These are phyloP conservation scores for Melaleuca alternifolia DNA, from an alignment of 345 rosid genomes.

Conservation along the genomic window DNA sequence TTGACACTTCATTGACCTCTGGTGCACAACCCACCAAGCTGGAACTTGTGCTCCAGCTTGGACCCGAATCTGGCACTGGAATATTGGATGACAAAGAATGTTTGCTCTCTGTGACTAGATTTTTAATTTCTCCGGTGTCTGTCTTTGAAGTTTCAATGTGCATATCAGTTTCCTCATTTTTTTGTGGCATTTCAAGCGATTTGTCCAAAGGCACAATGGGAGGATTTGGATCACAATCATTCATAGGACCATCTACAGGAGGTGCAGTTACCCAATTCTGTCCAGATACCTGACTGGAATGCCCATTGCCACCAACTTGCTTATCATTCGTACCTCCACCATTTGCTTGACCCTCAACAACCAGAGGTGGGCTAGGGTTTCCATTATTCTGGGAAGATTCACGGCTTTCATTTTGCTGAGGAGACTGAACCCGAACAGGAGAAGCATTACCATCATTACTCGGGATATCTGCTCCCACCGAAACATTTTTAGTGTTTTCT, in stretches of 20 bases:
- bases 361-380: constrained; percentile 7
- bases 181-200: constrained; percentile 29
- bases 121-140: constrained; percentile 30
- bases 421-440: constrained; percentile 10
- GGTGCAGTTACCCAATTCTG: constrained; percentile 26
- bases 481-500: neutral
- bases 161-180: constrained; percentile 31
- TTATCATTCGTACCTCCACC: constrained; percentile 10
- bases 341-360: constrained; percentile 4
- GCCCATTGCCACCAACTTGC: constrained; percentile 25
- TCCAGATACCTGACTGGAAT: constrained; percentile 29
- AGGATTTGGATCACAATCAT: constrained; percentile 24
- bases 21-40: constrained; percentile 48
- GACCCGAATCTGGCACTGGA: constrained; percentile 50
- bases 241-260: constrained; percentile 8
- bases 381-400: constrained; percentile 6
- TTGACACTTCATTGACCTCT: constrained; percentile 45
- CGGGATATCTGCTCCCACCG: neutral
- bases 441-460: constrained; percentile 8
- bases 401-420: neutral
- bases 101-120: constrained; percentile 30
- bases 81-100: constrained; percentile 36
- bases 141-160: constrained; percentile 40
- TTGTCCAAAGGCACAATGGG: constrained; percentile 22
- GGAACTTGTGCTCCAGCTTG: constrained; percentile 63